These are phyloP conservation scores for Prunus kanzakura DNA, from an alignment of 306 rosid species.

Conservation along the genomic window DNA sequence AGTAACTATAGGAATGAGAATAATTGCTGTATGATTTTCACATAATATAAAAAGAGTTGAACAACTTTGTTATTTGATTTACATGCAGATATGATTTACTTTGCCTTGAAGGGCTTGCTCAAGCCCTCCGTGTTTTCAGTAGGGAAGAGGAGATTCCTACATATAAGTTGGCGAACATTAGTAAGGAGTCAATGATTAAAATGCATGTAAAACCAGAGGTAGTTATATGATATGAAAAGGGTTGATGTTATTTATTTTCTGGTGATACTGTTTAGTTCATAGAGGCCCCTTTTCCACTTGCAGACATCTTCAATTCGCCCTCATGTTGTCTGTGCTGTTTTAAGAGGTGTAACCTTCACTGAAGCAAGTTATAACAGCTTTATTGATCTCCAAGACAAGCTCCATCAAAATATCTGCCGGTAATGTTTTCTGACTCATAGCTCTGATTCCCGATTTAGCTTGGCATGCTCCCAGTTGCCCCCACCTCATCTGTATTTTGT, in stretches of 20 bases:
- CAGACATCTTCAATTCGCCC: slow-evolving; percentile 82
- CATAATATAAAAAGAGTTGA: background rate
- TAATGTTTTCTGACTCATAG: slow-evolving; percentile 33
- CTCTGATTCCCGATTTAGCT: slow-evolving; percentile 4
- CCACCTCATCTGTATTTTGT: background rate
- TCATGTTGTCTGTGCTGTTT: slow-evolving; percentile 73
- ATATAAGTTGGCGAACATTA: slow-evolving; percentile 53
- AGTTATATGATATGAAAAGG: background rate
- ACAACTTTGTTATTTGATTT: background rate
- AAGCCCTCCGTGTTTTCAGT: slow-evolving; percentile 69
- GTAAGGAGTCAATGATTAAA: slow-evolving; percentile 59
- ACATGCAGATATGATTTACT: slow-evolving; percentile 76
- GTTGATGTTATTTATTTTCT: background rate
- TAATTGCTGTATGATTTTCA: background rate
- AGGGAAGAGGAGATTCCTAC: slow-evolving; percentile 53
- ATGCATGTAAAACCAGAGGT: slow-evolving; percentile 95
- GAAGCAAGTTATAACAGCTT: slow-evolving; percentile 82
- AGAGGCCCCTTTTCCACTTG: slow-evolving; percentile 8
- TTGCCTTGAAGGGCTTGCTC: slow-evolving; percentile 92
- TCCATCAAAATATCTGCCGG: slow-evolving; percentile 95
- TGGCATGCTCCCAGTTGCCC: background rate
- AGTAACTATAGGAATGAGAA: background rate
- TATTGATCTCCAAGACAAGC: slow-evolving; percentile 95
- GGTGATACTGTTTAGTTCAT: slow-evolving; percentile 10
- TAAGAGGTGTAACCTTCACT: slow-evolving; percentile 73